Base-by-base conservation (phyloP, 805 yeast genomes). In the Kodamaea fukazawae region DNA sequence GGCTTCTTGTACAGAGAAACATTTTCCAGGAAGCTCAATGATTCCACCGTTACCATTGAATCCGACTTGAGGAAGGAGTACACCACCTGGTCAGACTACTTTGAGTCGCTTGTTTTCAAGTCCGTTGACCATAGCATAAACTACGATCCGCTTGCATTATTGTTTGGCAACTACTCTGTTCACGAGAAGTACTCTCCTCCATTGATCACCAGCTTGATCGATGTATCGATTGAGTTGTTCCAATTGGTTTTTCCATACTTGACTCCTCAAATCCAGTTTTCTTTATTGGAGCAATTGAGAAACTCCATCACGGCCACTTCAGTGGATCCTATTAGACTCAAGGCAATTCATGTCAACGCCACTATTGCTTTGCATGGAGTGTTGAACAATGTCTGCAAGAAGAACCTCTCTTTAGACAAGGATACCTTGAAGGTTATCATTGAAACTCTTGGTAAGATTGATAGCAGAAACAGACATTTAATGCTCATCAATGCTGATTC, bases 221-320 rank as follows among this genome's bases (percentile, higher is more conserved):
- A 91, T 60, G 56, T 75, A 2, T 82, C 96, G 0, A 79, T 91
- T 53, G 88, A 83, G 44, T 69, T 90, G 1, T 86, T 89, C 54
- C 78, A 86, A 4, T 54, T 74, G 7, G 70, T 84, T 1, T 83
- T 91, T 47, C 86, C 95, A 0, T 67, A 71, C 42, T 73, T 91
- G 48, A 78, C 90, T 6, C 62, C 78, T 4, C 86, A 87, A 45
- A 84, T 93, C 38, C 97, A 91, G 53, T 81, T 83, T 42, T 88
- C 97, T 1, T 70, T 93, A n/a, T 60, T 93, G 14, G 97, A 91
- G 52, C 86, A 81, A 39, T 61, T 93, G 45, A 74, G 89, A 47
- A 67, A 82, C 3, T 58, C 71, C 1, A 42, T 75, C 34, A 67
- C 77, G 20, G 61, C 71, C 22, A 51, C 63, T 47, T 37, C 54